Base-by-base conservation (phyloP, 352 stramenopile genomes). In the Blastocystis sp. region DNA sequence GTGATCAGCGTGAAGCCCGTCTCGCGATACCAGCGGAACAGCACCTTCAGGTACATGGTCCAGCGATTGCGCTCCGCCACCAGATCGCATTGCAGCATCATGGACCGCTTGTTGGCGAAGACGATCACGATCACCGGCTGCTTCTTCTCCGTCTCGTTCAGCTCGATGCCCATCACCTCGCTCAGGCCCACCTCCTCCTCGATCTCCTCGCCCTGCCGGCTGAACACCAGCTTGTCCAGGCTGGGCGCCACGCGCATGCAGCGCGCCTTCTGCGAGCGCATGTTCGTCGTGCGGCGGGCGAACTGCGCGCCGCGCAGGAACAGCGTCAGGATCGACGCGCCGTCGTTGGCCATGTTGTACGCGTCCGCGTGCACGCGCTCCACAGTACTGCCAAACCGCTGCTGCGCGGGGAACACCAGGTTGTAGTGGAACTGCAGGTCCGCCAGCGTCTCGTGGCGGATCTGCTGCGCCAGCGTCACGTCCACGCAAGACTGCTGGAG, bases 41-140 rank as follows among this genome's bases (percentile, higher is more conserved):
- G 24, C 28, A 84, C 74, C 40, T 84, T 84, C 74, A 84, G 52
- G 48, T 84, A 84, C n/a, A 84, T 59, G 2, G n/a, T 6, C 74
- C 74, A 84, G 21, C 74, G 74, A 43, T 42, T 84, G 21, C 52
- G 9, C 40, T 84, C 74, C 40, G 14, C n/a, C 34, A 40, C 54
- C 17, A 84, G 38, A 2, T 84, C 74, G 61, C 74, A 84, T 2
- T 54, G 52, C 42, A 84, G 61, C n/a, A 59, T 38, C 24, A 84
- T 52, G 9, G 28, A n/a, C n/a, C 57, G 74, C 14, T 45, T 34
- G 40, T 52, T 45, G 17, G 74, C 54, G 3, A 69, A 7, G 40
- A 66, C 4, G 7, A 81, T 19, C n/a, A 61, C n/a, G 21, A 84
- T 28, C 59, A 28, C 40, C 42, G 48, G 21, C 54, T 57, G 21